Base-by-base conservation (phyloP, 108 stramenopile species). In the Fragilaria radians region DNA sequence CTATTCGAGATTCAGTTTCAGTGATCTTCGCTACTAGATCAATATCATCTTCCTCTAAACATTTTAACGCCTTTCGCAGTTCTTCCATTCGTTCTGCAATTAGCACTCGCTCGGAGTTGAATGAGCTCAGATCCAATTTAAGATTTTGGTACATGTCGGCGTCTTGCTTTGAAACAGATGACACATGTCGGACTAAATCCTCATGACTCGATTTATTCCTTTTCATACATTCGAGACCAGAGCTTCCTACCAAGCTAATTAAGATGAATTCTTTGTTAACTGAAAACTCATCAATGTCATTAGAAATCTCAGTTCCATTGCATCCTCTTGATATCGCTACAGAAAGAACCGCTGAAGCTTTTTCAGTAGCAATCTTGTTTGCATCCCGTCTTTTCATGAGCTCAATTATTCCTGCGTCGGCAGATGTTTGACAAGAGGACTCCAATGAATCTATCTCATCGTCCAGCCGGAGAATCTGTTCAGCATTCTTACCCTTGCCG, bases 201-300 rank as follows among this genome's bases (percentile, higher is more conserved):
- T 74, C 53, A 9, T 61, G 28, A 22, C 25, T 30, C 4, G 51
- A 24, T 46, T 54, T 59, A 48, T 59, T 34, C 5, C 27, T 17
- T 4, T 69, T 54, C 24, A 70, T 62, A 0, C 50, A 32, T 5
- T 48, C 54, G 22, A 59, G 63, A 18, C 57, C 54, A 36, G 53
- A 53, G 9, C 58, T 54, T 19, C 54, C 60, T 4, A 75, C 59
- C 11, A 65, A 23, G 17, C 62, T 59, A 22, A 62, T n/a, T 28
- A 70, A 24, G 52, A 63, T 63, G 17, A 63, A 47, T 50, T 70
- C n/a, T n/a, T n/a, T n/a, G n/a, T n/a, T n/a, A n/a, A n/a, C n/a
- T n/a, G n/a, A n/a, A n/a, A n/a, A n/a, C n/a, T n/a, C n/a, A n/a
- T n/a, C n/a, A n/a, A n/a, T n/a, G n/a, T n/a, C n/a, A n/a, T n/a